Base-by-base conservation (phyloP, 2,329 filamentous ascomycete species). In the Simplicillium sp. region DNA sequence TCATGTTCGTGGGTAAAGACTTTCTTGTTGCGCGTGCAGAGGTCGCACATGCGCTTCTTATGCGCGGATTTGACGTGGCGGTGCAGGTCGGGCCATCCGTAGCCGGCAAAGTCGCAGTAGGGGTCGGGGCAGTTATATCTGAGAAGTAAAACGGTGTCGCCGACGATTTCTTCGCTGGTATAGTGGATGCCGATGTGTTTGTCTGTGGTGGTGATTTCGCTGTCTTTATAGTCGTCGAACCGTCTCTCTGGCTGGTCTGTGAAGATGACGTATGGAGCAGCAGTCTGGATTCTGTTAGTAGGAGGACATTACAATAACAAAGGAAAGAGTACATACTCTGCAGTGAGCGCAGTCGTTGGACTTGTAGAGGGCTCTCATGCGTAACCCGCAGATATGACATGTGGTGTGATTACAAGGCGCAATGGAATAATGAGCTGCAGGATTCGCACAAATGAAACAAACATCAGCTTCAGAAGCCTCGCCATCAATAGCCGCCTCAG, bases 1-100 rank as follows among this genome's bases (percentile, higher is more conserved):
- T 94, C 87, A 58, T 98, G 92, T 62, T 98, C 92, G 63, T 98
- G 92, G 1, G 92, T 96, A 53, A 98, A 98, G 29, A 96, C 88
- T 57, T 95, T 96, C 65, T 98, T 98, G 68, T 96, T 89, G 45
- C 88, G 73, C 7, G 89, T 75, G 62, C 89, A 96, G 11, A 95
- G 71, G 60, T 95, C 87, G 61, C 85, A 94, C 82, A 94, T 89
- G 57, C 85, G 82, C 65, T 90, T 94, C 48, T 82, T 73, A 66
- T 98, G 92, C 43, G 75, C 76, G 39, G 70, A 77, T 56, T 83
- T 84, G 42, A 96, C 90, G 68, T 98, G 87, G 51, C 88, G 67
- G 50, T 75, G 71, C 39, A 75, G 58, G 46, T 75, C 71, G 11
- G 67, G 68, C 70, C 71, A 75, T 45, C 71, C 70, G 41, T 89